Percentiles rank a stretch among this genome's conserved stretches.
phyloP scores from a whole-genome alignment of 768 basidiomycete genomes.

The Tulasnella sp. region DNA sequence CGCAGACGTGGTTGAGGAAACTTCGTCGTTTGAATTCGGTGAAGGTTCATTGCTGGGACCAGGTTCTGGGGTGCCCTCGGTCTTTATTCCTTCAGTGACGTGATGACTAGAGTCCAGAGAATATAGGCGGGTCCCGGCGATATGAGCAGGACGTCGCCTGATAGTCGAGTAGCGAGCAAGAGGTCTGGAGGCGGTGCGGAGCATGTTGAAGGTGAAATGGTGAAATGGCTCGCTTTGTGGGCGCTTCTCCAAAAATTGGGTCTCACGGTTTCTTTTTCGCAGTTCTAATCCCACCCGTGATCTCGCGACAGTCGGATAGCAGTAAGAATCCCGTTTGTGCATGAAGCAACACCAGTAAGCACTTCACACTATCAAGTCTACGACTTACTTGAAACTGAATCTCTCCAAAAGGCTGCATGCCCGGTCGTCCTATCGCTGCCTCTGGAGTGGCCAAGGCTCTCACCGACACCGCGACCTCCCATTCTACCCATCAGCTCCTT shows the following conservation, averaged over 20 bases:
- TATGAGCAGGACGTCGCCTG: neutral
- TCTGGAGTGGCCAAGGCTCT: neutral
- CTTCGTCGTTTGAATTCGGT: neutral
- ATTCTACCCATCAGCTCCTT: neutral
- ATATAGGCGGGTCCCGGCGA: neutral
- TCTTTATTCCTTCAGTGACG: neutral
- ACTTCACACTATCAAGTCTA: neutral
- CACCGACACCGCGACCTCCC: slow-evolving; percentile 5
- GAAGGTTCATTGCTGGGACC: neutral
- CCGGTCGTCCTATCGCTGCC: neutral
- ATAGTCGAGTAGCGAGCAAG: neutral
- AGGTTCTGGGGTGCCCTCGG: neutral
- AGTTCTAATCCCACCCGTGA: slow-evolving; percentile 5
- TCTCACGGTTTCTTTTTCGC: slow-evolving; percentile 4
- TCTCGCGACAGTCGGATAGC: neutral
- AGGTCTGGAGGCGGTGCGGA: neutral
- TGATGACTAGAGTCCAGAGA: neutral
- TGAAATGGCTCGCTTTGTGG: neutral
- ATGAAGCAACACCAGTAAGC: neutral
- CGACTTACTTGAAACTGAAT: neutral
- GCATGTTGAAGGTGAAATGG: neutral
- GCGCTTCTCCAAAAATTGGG: slow-evolving; percentile 6
- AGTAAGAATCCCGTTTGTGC: neutral
- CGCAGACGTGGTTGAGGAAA: neutral
- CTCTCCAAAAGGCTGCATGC: neutral